These are phyloP conservation scores for Wallacemonas rigidus DNA, from an alignment of 208 protist species.

Conservation along the genomic window DNA sequence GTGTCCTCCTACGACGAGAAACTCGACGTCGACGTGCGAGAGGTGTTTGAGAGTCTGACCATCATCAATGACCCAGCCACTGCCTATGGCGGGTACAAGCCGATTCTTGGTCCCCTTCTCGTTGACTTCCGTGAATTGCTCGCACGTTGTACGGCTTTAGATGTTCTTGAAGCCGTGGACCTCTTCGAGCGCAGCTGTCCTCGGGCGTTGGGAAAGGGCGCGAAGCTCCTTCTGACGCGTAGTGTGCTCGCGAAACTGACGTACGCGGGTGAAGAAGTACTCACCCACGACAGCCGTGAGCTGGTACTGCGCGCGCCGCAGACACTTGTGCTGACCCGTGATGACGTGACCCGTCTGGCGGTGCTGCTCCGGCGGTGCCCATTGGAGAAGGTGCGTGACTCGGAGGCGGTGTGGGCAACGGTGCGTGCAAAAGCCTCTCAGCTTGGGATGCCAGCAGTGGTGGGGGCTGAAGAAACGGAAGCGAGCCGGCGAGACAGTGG, in stretches of 20 bases:
- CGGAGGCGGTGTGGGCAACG: slow-evolving; percentile 54
- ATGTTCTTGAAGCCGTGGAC: slow-evolving; percentile 64
- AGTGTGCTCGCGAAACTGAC: slow-evolving; percentile 65
- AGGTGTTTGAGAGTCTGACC: slow-evolving; percentile 55
- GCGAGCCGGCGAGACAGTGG: no score
- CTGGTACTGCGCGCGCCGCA: slow-evolving; percentile 41
- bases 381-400: slow-evolving; percentile 36
- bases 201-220: slow-evolving; percentile 31
- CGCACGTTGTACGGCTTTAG: slow-evolving; percentile 48
- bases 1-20: slow-evolving; percentile 33
- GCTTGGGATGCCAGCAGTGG: slow-evolving; percentile 31
- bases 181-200: slow-evolving; percentile 58
- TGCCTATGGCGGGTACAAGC: slow-evolving; percentile 55
- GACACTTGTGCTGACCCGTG: slow-evolving; percentile 46
- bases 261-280: slow-evolving; percentile 53
- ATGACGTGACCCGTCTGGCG: slow-evolving; percentile 47
- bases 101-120: slow-evolving; percentile 59
- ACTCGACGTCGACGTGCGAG: slow-evolving; percentile 78
- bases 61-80: slow-evolving; percentile 46
- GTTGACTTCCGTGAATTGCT: slow-evolving; percentile 75
- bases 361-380: slow-evolving; percentile 47
- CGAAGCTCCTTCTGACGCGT: slow-evolving; percentile 45
- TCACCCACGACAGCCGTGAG: slow-evolving; percentile 30
- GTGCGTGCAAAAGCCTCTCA: slow-evolving; percentile 56
- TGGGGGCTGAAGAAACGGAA: slow-evolving; percentile 15